Evolutionary conservation across 2,329 filamentous ascomycete species (phyloP).

Genomic region (Fusarium napiforme): DNA sequence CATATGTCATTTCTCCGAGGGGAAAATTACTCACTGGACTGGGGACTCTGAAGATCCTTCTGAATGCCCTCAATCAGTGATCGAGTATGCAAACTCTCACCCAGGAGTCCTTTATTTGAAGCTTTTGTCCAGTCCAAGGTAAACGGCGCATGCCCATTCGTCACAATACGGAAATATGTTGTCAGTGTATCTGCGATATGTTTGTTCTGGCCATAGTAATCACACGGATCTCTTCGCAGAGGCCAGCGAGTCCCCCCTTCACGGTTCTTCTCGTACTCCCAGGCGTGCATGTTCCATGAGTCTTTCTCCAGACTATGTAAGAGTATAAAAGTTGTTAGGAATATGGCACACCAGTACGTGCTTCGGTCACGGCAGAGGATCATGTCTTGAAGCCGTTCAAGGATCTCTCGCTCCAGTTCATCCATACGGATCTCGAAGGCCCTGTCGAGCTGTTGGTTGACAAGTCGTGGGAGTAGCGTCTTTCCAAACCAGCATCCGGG

Average conservation of each 20-base stretch:
- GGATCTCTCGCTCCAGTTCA: neutral
- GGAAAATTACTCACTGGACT: neutral
- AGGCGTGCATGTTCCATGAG: constrained; percentile 1
- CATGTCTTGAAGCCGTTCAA: neutral
- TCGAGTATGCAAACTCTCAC: neutral
- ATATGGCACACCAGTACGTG: neutral
- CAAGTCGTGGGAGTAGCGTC: neutral
- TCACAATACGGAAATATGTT: neutral
- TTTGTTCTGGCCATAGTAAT: neutral
- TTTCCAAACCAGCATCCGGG: neutral
- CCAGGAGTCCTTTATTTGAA: neutral
- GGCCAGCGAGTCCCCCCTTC: neutral
- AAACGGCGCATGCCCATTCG: neutral
- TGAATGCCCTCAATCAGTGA: neutral
- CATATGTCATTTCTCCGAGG: rapidly evolving
- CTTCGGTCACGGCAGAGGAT: neutral
- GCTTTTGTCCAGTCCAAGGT: neutral
- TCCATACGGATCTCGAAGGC: neutral
- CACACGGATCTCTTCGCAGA: neutral
- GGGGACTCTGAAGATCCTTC: neutral
- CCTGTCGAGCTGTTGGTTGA: neutral
- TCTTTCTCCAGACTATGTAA: neutral
- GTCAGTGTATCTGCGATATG: neutral
- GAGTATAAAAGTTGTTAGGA: neutral
- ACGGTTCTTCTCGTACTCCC: neutral